Evolutionary conservation across 192 early-diverging fungal species (phyloP).

Genomic region (Irineochytrium annulatum): DNA sequence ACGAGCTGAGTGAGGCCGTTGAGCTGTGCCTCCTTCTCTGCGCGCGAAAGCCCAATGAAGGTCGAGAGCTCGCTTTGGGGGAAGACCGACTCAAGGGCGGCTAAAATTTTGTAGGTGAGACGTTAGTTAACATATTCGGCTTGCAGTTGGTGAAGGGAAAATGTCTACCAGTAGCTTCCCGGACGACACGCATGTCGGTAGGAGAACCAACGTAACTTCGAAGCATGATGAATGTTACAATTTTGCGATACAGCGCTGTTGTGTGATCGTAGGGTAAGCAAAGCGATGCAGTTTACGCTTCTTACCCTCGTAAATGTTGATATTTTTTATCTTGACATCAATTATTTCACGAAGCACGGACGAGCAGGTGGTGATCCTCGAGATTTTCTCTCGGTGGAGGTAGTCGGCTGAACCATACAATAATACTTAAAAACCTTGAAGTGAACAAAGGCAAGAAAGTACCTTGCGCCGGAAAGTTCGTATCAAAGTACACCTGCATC

Average conservation of each 20-base stretch:
- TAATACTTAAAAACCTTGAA: background rate
- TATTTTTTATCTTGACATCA: conserved; percentile 43
- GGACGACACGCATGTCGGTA: conserved; percentile 55
- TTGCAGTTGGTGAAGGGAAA: too few relatives aligned
- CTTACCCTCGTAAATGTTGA: conserved; percentile 48
- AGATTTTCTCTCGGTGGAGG: conserved; percentile 49
- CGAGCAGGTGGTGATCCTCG: conserved; percentile 37
- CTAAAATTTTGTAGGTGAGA: too few relatives aligned
- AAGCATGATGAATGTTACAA: conserved; percentile 52
- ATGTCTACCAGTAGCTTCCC: conserved; percentile 52
- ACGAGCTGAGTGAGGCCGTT: conserved; percentile 56
- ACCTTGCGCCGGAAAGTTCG: conserved; percentile 59
- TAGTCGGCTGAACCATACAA: conserved; percentile 40
- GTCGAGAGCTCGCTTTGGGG: conserved; percentile 54
- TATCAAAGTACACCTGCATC: conserved; percentile 64
- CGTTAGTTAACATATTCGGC: too few relatives aligned
- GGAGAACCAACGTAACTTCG: conserved; percentile 49
- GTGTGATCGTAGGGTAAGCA: background rate
- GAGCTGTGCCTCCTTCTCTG: conserved; percentile 57
- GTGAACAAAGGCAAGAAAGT: background rate
- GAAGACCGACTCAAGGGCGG: conserved; percentile 61
- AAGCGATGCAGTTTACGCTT: background rate
- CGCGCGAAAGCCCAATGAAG: conserved; percentile 46
- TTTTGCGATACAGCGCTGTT: conserved; percentile 50
- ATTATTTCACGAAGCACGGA: conserved; percentile 44